Base-by-base conservation (phyloP, 2,329 filamentous ascomycete species). In the Colletotrichum cordylinicola region DNA sequence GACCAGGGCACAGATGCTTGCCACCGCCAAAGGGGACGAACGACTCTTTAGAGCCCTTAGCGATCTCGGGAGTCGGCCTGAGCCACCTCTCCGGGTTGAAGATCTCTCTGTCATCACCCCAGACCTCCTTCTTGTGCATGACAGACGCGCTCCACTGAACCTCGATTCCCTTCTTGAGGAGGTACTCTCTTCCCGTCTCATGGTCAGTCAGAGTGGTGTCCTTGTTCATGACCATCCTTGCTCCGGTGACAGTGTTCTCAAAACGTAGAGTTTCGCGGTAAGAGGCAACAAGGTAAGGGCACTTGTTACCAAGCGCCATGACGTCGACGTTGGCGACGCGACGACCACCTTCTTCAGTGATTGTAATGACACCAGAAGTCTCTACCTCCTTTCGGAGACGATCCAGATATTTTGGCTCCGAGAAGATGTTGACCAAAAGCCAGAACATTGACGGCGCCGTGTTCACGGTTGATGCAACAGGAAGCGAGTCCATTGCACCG, bases 241-340 rank as follows among this genome's bases (percentile, higher is more conserved):
- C 84, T 6, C 84, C 84, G 2, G 84, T 79, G 15, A 83, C 80
- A 9, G 84, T 83, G 15, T 85, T 82, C 43, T 81, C 82, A 1
- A 87, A 61, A 15, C 88, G 85, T 33, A 89, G 79, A 0, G 82
- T 83, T 78, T 90, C 88, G 58, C 85, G 85, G 77, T 85, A 88
- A 8, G 82, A 82, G 8, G 86, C 85, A 21, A 85, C 80, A 16
- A 90, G 79, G 6, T 88, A 80, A 0, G 86, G 85, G 70, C 86
- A 88, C 2, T 78, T 61, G 13, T 84, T 80, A 55, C 84, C 83
- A 8, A 90, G 79, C 2, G 78, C 77, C 2, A 78, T 78, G 58
- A 84, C 80, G 58, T 86, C 82, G 13, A 89, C 79, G 0, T 76
- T 81, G 3, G 79, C 80, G 4, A 62, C 70, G 12, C 71, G 77